Evolutionary conservation across 768 basidiomycete species (phyloP).

Genomic region (Termitomyces titanicus): DNA sequence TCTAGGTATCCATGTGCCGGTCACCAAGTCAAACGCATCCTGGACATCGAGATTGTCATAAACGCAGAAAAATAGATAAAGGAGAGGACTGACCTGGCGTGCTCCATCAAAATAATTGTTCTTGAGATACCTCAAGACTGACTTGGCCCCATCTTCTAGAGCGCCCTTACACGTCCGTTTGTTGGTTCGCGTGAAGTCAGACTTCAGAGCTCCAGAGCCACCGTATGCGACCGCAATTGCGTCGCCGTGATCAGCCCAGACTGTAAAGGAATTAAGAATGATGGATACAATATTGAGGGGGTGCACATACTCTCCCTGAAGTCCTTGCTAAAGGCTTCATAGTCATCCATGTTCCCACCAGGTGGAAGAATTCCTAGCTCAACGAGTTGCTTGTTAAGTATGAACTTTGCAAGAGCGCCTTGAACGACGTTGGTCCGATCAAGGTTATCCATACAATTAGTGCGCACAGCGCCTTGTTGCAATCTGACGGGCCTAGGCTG

Average conservation of each 20-base stretch:
- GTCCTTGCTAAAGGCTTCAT: slow-evolving; percentile 71
- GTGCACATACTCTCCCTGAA: slow-evolving; percentile 79
- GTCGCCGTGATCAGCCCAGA: slow-evolving; percentile 98
- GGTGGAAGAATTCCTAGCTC: slow-evolving; percentile 67
- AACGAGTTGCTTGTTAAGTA: slow-evolving; percentile 73
- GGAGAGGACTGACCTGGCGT: slow-evolving; percentile 69
- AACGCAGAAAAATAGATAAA: background rate
- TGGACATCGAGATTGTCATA: slow-evolving; percentile 23
- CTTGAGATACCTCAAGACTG: slow-evolving; percentile 80
- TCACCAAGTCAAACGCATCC: slow-evolving; percentile 94
- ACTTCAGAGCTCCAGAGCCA: slow-evolving; percentile 94
- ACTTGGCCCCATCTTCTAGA: slow-evolving; percentile 85
- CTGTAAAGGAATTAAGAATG: slow-evolving; percentile 35
- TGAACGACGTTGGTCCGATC: slow-evolving; percentile 98
- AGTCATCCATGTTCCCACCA: slow-evolving; percentile 76
- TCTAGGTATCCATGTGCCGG: slow-evolving; percentile 86
- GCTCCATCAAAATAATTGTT: slow-evolving; percentile 98
- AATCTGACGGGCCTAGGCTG: slow-evolving; percentile 43
- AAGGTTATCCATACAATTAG: slow-evolving; percentile 97
- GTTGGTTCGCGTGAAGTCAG: slow-evolving; percentile 94
- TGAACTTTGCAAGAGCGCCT: slow-evolving; percentile 85
- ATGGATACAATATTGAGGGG: background rate
- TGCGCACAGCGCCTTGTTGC: slow-evolving; percentile 81
- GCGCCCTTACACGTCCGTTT: slow-evolving; percentile 78
- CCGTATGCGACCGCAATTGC: slow-evolving; percentile 86